phyloP scores from a whole-genome alignment of 768 basidiomycete genomes.

The Boletus rubescentipes region DNA sequence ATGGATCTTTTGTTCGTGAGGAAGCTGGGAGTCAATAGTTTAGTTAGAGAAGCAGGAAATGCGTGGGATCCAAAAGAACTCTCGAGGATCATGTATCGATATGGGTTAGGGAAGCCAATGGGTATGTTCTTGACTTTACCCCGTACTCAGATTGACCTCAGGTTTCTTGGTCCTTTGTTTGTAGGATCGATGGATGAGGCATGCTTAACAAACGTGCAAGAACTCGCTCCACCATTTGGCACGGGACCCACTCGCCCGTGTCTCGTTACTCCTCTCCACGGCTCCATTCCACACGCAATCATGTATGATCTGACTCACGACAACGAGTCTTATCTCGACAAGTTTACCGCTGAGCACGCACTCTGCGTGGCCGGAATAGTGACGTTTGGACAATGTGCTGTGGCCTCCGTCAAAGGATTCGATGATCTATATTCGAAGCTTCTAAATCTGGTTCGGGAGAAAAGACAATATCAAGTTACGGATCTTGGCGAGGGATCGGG shows the following conservation, averaged over 20 bases:
- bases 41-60: slow-evolving; percentile 95
- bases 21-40: slow-evolving; percentile 87
- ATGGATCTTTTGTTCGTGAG: slow-evolving; percentile 92
- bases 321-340: slow-evolving; percentile 89
- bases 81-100: slow-evolving; percentile 83
- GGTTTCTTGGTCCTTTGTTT: not conserved
- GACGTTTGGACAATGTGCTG: slow-evolving; percentile 83
- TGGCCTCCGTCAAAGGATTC: slow-evolving; percentile 95
- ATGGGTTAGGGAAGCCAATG: slow-evolving; percentile 91
- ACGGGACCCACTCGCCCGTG: slow-evolving; percentile 76
- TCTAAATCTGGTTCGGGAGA: slow-evolving; percentile 86
- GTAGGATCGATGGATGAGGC: slow-evolving; percentile 91
- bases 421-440: slow-evolving; percentile 96
- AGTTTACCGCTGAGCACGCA: slow-evolving; percentile 91
- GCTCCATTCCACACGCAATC: slow-evolving; percentile 88
- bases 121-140: slow-evolving; percentile 44
- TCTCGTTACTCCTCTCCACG: slow-evolving; percentile 75
- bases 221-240: slow-evolving; percentile 79
- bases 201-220: slow-evolving; percentile 74
- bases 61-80: slow-evolving; percentile 87
- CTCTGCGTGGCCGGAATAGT: slow-evolving; percentile 93
- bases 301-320: slow-evolving; percentile 97
- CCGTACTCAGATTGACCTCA: not conserved
- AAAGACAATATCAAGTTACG: slow-evolving; percentile 72
- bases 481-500: slow-evolving; percentile 55